Conservation (phyloP, 371 early-diverging fungal genomes). For the Enterospora canceri region DNA sequence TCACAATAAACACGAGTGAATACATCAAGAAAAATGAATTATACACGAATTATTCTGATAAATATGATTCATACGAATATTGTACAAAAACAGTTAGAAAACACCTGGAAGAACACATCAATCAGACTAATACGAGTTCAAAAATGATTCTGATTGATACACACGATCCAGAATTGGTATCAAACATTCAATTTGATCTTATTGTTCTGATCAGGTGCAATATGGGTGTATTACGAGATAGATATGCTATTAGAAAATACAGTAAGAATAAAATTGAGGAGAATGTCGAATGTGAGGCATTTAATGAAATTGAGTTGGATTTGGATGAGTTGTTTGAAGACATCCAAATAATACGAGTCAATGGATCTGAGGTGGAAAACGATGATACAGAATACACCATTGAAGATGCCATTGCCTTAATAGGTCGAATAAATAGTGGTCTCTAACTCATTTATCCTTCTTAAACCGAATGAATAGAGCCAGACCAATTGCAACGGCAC, state of each 20-base stretch:
- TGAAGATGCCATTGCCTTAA: slow-evolving; percentile 1
- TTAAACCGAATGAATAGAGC: neutral
- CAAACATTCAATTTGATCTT: slow-evolving; percentile 65
- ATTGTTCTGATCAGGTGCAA: slow-evolving; percentile 74
- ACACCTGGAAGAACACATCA: slow-evolving; percentile 30
- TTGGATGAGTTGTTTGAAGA: slow-evolving; percentile 67
- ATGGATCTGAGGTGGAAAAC: neutral
- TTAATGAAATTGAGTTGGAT: slow-evolving; percentile 81
- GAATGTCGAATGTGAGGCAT: slow-evolving; percentile 89
- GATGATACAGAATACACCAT: neutral
- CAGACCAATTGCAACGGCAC: slow-evolving; percentile 11
- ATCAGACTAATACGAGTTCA: no score
- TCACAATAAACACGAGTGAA: slow-evolving; percentile 71
- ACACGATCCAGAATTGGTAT: slow-evolving; percentile 34
- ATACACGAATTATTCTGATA: slow-evolving; percentile 71
- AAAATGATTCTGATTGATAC: slow-evolving; percentile 52
- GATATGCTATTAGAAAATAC: slow-evolving; percentile 73
- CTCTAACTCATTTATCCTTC: neutral
- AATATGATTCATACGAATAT: slow-evolving; percentile 72
- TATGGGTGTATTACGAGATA: slow-evolving; percentile 65
- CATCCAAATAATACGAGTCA: neutral
- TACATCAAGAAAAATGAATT: slow-evolving; percentile 70
- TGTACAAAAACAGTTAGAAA: slow-evolving; percentile 71
- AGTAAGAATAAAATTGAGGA: slow-evolving; percentile 72
- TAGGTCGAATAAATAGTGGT: neutral